Conservation (phyloP, 2,329 filamentous ascomycete species). For the Helotiales sp. region DNA sequence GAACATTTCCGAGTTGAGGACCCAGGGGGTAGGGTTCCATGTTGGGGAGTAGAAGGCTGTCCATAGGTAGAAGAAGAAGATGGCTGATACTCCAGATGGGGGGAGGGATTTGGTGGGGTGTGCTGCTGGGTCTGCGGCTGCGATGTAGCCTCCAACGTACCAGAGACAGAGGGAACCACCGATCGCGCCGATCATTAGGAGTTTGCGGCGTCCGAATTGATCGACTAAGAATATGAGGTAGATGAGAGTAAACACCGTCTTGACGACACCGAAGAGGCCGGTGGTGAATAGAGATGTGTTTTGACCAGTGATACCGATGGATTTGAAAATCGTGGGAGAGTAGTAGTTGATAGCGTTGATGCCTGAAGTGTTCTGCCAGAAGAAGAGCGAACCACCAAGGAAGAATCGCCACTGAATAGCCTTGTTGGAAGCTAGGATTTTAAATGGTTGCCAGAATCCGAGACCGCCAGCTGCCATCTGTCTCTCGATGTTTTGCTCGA, state of each 20-base stretch:
- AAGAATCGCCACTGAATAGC: constrained; percentile 17
- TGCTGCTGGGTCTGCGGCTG: constrained; percentile 42
- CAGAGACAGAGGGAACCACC: constrained; percentile 66
- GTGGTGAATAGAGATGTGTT: constrained; percentile 64
- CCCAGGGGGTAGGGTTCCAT: constrained; percentile 76
- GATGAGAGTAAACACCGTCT: constrained; percentile 66
- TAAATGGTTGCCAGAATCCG: constrained; percentile 75
- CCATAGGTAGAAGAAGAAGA: constrained; percentile 74
- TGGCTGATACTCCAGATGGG: constrained; percentile 53
- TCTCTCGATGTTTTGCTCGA: constrained; percentile 68
- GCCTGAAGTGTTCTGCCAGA: constrained; percentile 70
- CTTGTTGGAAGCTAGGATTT: constrained; percentile 28
- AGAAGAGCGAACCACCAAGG: constrained; percentile 71
- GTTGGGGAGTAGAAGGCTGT: constrained; percentile 66
- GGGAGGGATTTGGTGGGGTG: constrained; percentile 32
- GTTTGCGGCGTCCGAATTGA: constrained; percentile 57
- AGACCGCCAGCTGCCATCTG: constrained; percentile 63
- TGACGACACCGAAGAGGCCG: constrained; percentile 76
- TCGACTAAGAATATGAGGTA: constrained; percentile 72
- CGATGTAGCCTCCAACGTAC: constrained; percentile 63
- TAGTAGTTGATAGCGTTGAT: constrained; percentile 70
- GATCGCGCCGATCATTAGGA: constrained; percentile 64
- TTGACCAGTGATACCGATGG: constrained; percentile 56
- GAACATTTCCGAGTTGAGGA: constrained; percentile 76
- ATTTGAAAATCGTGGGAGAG: constrained; percentile 66